A percentile compares a stretch with the other conserved stretches of the same genome.
These are phyloP conservation scores for Didymella glomerata DNA, from an alignment of 2,329 filamentous ascomycete genomes.

Conservation along the genomic window DNA sequence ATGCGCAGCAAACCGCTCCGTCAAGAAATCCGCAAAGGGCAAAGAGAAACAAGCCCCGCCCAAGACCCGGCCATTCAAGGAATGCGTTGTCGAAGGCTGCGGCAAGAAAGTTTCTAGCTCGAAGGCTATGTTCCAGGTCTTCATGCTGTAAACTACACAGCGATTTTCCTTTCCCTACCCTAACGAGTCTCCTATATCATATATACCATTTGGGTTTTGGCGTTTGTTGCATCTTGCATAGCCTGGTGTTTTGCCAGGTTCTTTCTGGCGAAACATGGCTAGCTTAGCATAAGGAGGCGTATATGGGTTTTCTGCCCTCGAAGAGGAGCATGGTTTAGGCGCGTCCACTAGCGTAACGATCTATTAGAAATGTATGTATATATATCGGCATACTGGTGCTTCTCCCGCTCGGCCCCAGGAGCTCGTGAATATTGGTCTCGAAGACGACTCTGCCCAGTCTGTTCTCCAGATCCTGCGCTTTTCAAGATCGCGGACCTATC, in stretches of 20 bases:
- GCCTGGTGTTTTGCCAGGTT: conserved; percentile 21
- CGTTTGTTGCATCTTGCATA: conserved; percentile 34
- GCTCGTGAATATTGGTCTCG: not conserved
- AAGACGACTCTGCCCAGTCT: not conserved
- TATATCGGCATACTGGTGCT: not conserved
- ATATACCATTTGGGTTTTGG: conserved; percentile 6
- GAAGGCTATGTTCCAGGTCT: conserved; percentile 54
- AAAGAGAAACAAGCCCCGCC: conserved; percentile 44
- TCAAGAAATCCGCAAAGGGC: conserved; percentile 51
- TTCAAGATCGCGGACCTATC: not conserved
- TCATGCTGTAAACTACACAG: conserved; percentile 39
- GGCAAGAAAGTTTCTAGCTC: conserved; percentile 44
- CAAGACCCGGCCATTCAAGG: conserved; percentile 53
- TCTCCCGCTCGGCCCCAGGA: not conserved
- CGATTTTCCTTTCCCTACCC: not conserved
- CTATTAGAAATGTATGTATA: conserved; percentile 19
- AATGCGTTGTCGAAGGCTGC: conserved; percentile 58
- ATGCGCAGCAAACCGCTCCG: conserved; percentile 55
- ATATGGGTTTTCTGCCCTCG: not conserved
- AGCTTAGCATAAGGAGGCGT: conserved; percentile 12
- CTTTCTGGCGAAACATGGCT: conserved; percentile 3
- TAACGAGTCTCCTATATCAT: conserved; percentile 14
- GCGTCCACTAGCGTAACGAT: not conserved
- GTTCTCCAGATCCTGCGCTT: too few relatives aligned
- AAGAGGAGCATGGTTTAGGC: not conserved